Evolutionary conservation across 148 eudicot genomes (phyloP), one percentile per base, ranked within the genome.

Genomic region (Silene conica): DNA sequence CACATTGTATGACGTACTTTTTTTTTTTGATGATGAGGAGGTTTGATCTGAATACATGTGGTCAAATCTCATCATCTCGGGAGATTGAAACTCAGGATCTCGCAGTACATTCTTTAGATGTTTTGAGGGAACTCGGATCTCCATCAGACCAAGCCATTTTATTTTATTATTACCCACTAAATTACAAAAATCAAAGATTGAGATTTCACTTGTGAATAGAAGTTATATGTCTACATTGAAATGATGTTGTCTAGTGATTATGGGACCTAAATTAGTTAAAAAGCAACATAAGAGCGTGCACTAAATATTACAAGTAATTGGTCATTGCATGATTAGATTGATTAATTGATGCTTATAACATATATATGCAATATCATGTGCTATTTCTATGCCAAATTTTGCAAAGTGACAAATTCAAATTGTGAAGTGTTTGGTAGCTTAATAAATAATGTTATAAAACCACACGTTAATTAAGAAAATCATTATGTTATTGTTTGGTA

Each of bases 171-270:
- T 15, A 55, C 19, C 22, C 63, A 59, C 34, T 61, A 11, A 6
- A 63, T 63, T 63, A 26, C 26, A 59, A 7, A 6, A 63, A 15
- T n/a, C 16, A 63, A 0, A 13, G 23, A 63, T 25, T 14, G 41
- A 63, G 31, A 63, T 63, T 3, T 26, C 46, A 31, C 21, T 31
- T 5, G 11, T 15, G n/a, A n/a, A 28, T 28, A 31, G n/a, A n/a
- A n/a, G 46, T 64, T 64, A 64, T 64, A 64, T 31, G 68, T 64
- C 68, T 12, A 64, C 41, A 26, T 31, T 31, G n/a, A 14, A 64
- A 64, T 16, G n/a, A 2, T 67, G 26, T 41, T 66, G 54, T n/a
- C 21, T 66, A 38, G 50, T 8, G 15, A 21, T 1, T 0, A 20
- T 9, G 25, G 63, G 23, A 20, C 63, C 28, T 22, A 59, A 59